Evolutionary conservation across 2,329 filamentous ascomycete species (phyloP).

Genomic region (Aureobasidium namibiae): DNA sequence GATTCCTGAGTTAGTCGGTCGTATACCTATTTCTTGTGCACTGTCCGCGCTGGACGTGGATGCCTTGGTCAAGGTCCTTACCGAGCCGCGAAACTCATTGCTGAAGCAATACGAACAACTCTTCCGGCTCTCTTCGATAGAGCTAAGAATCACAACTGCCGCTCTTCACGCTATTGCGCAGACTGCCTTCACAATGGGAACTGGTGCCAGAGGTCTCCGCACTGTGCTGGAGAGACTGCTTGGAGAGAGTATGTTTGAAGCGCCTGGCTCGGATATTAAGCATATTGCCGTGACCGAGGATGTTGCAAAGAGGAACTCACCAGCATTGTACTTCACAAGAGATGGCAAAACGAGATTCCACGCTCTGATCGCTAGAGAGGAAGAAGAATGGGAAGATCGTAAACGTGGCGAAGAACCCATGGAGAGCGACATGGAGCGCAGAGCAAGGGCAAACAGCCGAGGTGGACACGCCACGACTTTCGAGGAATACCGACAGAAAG

Average conservation of each 20-base stretch:
- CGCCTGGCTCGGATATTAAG: constrained; percentile 37
- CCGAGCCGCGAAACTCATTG: constrained; percentile 82
- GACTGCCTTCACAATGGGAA: constrained; percentile 59
- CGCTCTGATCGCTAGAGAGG: constrained; percentile 33
- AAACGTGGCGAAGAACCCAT: constrained; percentile 21
- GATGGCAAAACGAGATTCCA: constrained; percentile 32
- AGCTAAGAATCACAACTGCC: constrained; percentile 72
- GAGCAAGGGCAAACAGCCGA: constrained; percentile 23
- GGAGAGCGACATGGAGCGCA: constrained; percentile 21
- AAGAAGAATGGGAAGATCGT: constrained; percentile 38
- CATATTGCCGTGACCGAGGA: constrained; percentile 39
- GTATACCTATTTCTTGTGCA: constrained; percentile 82
- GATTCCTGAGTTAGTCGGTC: constrained; percentile 92
- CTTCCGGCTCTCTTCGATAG: constrained; percentile 69
- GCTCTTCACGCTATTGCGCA: constrained; percentile 76
- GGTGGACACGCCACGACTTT: constrained; percentile 30
- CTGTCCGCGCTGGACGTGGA: constrained; percentile 64
- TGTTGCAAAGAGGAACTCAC: constrained; percentile 34
- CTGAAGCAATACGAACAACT: constrained; percentile 82
- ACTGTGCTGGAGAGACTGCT: constrained; percentile 42
- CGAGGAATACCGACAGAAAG: constrained; percentile 40
- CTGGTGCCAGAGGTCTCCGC: constrained; percentile 51
- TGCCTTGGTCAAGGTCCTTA: constrained; percentile 75
- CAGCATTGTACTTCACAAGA: constrained; percentile 36
- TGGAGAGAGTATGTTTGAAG: constrained; percentile 39